Percentiles rank a stretch among this genome's conserved stretches.
These are phyloP conservation scores for Cercospora sojina DNA, from an alignment of 2,329 filamentous ascomycete genomes.

Conservation along the genomic window DNA sequence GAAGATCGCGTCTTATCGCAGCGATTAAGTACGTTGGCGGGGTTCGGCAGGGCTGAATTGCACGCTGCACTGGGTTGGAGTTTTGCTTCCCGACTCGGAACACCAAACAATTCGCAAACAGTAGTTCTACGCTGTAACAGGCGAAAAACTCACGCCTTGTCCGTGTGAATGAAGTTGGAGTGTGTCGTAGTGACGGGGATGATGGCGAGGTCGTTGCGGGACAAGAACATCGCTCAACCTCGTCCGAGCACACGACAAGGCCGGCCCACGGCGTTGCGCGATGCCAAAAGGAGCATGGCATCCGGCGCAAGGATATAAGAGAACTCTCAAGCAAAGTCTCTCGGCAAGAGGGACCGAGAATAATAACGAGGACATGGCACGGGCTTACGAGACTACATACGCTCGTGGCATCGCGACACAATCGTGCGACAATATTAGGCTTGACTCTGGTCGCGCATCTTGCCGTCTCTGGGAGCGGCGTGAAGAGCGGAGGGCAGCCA, in stretches of 20 bases:
- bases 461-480: not conserved
- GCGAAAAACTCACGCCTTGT: not conserved
- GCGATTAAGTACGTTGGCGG: slow-evolving; percentile 1
- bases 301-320: not conserved
- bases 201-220: not conserved
- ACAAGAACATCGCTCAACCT: not conserved
- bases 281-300: slow-evolving; percentile 5
- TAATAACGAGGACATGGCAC: slow-evolving; percentile 6
- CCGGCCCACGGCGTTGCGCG: not conserved
- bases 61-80: not conserved
- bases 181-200: not conserved
- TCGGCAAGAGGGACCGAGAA: slow-evolving; percentile 3
- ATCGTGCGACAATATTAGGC: not conserved
- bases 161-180: not conserved
- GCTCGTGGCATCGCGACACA: not conserved
- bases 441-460: not conserved
- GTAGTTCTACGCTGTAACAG: not conserved
- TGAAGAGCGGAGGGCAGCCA: not conserved
- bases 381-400: not conserved
- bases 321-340: not conserved
- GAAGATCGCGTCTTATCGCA: slow-evolving; percentile 3
- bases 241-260: not conserved
- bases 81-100: not conserved
- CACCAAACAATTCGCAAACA: slow-evolving; percentile 5
- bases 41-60: not conserved